phyloP scores from a whole-genome alignment of 495 filamentous ascomycete species.

The Niebla homalea region DNA sequence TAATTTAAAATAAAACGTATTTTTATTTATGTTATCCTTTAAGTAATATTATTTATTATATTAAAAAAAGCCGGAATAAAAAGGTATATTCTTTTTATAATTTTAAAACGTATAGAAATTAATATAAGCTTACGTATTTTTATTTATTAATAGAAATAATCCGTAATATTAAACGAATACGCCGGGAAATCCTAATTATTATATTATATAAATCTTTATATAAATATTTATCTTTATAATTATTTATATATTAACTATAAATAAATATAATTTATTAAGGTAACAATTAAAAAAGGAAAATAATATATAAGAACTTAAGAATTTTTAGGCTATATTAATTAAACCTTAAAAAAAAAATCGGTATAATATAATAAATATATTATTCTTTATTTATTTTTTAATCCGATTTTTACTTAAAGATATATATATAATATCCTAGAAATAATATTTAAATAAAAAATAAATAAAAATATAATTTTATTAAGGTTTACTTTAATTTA shows the following conservation, averaged over 20 bases:
- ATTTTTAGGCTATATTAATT: not conserved
- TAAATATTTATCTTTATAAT: not conserved
- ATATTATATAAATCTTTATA: not conserved
- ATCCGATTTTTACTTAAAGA: not conserved
- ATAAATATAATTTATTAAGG: not conserved
- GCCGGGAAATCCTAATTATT: not conserved
- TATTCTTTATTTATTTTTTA: not conserved
- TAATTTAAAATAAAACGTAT: not conserved
- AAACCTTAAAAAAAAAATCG: not conserved
- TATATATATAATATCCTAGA: not conserved
- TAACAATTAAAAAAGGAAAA: not conserved
- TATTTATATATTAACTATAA: not conserved
- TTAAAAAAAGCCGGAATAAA: not conserved
- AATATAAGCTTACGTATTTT: not conserved
- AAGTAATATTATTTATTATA: not conserved
- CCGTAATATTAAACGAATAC: not conserved
- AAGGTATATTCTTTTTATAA: not conserved
- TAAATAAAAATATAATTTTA: not conserved
- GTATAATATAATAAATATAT: not conserved
- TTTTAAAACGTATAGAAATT: not conserved
- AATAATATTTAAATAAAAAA: not conserved
- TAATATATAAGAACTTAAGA: not conserved
- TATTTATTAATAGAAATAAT: not conserved
- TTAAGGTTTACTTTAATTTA: not conserved
- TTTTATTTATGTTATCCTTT: not conserved